Conservation (phyloP, 306 rosid species). For the Myrica gale region DNA sequence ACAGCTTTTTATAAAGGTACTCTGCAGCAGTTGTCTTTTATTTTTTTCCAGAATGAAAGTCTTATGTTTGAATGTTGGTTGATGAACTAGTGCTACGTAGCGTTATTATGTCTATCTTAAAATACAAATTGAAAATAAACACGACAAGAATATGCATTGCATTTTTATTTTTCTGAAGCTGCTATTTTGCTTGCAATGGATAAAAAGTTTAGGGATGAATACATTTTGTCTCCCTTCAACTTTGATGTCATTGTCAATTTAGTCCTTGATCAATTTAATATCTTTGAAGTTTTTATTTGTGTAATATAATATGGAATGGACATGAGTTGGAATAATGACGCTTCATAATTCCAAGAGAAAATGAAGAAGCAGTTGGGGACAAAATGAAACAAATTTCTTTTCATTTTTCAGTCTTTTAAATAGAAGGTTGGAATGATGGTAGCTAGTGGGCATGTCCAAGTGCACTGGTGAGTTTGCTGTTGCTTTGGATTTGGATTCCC, state of each 20-base stretch:
- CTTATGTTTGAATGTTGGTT: neutral
- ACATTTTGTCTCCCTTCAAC: neutral
- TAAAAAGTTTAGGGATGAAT: neutral
- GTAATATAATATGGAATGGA: too few relatives aligned
- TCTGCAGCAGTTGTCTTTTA: constrained; percentile 2
- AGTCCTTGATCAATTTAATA: neutral
- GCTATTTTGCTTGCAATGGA: neutral
- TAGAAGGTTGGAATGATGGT: too few relatives aligned
- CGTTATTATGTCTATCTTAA: neutral
- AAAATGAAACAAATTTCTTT: too few relatives aligned
- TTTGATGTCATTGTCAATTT: neutral
- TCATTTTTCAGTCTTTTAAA: too few relatives aligned
- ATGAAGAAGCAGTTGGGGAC: neutral
- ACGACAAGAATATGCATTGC: neutral
- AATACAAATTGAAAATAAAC: neutral
- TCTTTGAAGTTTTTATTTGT: too few relatives aligned
- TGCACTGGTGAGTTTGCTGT: too few relatives aligned
- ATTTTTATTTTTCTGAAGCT: neutral
- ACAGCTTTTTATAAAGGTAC: constrained; percentile 80
- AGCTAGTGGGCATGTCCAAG: too few relatives aligned
- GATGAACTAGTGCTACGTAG: neutral
- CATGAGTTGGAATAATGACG: neutral
- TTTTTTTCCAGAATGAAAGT: neutral
- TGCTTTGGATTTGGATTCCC: too few relatives aligned
- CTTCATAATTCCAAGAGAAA: neutral